A percentile compares a stretch with the other conserved stretches of the same genome.
These are phyloP conservation scores for Thielaviopsis ethacetica DNA, from an alignment of 2,329 filamentous ascomycete species.

Conservation along the genomic window DNA sequence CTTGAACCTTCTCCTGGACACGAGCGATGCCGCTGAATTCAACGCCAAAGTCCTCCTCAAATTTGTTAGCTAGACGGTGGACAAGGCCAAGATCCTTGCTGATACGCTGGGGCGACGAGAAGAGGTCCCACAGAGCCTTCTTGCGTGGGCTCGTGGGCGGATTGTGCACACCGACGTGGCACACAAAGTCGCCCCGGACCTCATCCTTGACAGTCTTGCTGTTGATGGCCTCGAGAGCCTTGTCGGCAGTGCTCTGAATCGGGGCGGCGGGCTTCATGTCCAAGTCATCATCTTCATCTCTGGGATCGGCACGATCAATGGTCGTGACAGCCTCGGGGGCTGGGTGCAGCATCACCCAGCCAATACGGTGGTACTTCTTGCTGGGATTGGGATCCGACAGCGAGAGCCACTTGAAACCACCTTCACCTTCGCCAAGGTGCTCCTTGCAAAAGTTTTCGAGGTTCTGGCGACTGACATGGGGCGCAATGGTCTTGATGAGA, in stretches of 20 bases:
- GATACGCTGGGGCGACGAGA: slow-evolving; percentile 84
- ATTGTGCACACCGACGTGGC: slow-evolving; percentile 90
- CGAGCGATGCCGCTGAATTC: slow-evolving; percentile 61
- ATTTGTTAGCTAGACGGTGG: slow-evolving; percentile 63
- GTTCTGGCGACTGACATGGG: slow-evolving; percentile 85
- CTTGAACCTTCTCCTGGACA: slow-evolving; percentile 76
- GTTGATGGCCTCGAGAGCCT: slow-evolving; percentile 85
- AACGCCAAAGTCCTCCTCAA: slow-evolving; percentile 68
- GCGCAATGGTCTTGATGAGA: slow-evolving; percentile 94
- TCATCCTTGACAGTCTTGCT: slow-evolving; percentile 95
- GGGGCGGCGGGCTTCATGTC: slow-evolving; percentile 35
- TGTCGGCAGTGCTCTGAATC: slow-evolving; percentile 52
- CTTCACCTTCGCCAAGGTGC: slow-evolving; percentile 76
- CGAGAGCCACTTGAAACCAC: slow-evolving; percentile 90
- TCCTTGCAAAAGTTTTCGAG: slow-evolving; percentile 91
- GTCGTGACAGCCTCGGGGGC: slow-evolving; percentile 48
- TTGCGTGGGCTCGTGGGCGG: slow-evolving; percentile 74
- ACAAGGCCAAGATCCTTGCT: slow-evolving; percentile 78
- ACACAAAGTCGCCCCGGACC: slow-evolving; percentile 86
- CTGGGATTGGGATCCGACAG: slow-evolving; percentile 92
- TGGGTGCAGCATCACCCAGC: slow-evolving; percentile 92
- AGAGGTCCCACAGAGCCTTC: slow-evolving; percentile 93
- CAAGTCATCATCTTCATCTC: slow-evolving; percentile 28
- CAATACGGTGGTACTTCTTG: slow-evolving; percentile 93
- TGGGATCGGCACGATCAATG: slow-evolving; percentile 55